Evolutionary conservation across 2,329 filamentous ascomycete species (phyloP).

Genomic region (Colletotrichum tofieldiae): DNA sequence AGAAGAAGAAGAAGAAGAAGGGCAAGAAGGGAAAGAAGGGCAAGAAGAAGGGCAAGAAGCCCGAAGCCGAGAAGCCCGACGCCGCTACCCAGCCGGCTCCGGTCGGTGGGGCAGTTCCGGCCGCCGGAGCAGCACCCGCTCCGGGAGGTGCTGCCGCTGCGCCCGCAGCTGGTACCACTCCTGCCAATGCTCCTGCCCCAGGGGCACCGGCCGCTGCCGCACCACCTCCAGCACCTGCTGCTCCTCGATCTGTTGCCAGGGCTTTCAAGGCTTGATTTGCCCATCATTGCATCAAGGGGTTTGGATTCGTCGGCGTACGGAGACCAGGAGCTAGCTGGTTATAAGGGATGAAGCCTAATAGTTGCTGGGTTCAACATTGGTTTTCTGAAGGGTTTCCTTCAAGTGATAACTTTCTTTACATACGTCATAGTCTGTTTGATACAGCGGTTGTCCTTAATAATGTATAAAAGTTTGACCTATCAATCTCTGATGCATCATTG

Average conservation of each 20-base stretch:
- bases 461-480: background rate
- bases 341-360: background rate
- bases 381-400: background rate
- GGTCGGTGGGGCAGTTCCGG: constrained; percentile 8
- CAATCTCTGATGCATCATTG: no score
- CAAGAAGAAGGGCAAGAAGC: constrained; percentile 39
- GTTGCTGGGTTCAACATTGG: constrained; percentile 35
- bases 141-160: constrained; percentile 2
- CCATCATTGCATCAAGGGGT: background rate
- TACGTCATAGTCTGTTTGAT: constrained; percentile 10
- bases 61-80: constrained; percentile 4
- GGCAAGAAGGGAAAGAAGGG: constrained; percentile 41
- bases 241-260: constrained; percentile 1
- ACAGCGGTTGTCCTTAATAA: constrained; percentile 3
- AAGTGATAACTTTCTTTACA: background rate
- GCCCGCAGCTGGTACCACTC: background rate
- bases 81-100: background rate
- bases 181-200: background rate
- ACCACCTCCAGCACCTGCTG: background rate
- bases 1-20: constrained; percentile 42
- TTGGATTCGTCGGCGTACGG: background rate
- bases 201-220: background rate
- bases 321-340: background rate
- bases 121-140: constrained; percentile 1
- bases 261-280: constrained; percentile 14